Percentiles rank a stretch among this genome's conserved stretches.
Evolutionary conservation across 805 yeast genomes (phyloP).

Genomic region (Metschnikowia vanudenii): DNA sequence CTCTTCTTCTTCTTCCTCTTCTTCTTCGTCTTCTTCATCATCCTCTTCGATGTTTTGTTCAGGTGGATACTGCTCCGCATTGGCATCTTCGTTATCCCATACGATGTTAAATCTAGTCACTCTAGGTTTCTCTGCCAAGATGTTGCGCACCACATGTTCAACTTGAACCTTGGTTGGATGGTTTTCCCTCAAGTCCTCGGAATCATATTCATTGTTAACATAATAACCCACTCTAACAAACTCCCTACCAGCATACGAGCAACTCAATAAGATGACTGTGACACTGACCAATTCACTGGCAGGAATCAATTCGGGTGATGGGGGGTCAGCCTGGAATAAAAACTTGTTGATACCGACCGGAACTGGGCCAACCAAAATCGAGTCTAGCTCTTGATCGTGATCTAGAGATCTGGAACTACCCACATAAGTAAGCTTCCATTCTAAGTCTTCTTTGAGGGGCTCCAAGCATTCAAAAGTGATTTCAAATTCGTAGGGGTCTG

Average conservation of each 20-base stretch:
- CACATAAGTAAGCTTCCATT: conserved; percentile 96
- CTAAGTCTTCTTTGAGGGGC: conserved; percentile 86
- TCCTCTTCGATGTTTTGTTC: conserved; percentile 59
- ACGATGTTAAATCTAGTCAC: conserved; percentile 96
- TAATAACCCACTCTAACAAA: conserved; percentile 97
- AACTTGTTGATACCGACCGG: conserved; percentile 97
- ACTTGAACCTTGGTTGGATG: conserved; percentile 94
- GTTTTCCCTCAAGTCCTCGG: conserved; percentile 87
- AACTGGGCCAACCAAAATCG: conserved; percentile 96
- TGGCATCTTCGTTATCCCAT: conserved; percentile 80
- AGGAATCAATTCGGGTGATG: conserved; percentile 92
- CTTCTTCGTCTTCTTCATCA: conserved; percentile 32
- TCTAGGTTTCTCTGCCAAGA: conserved; percentile 94
- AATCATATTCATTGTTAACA: conserved; percentile 94
- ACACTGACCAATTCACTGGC: conserved; percentile 94
- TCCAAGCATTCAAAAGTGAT: conserved; percentile 97
- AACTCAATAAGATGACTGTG: conserved; percentile 87
- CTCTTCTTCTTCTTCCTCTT: conserved; percentile 25
- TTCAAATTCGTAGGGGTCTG: conserved; percentile 93
- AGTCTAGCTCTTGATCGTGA: conserved; percentile 95
- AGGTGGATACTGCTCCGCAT: conserved; percentile 71
- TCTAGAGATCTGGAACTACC: conserved; percentile 93
- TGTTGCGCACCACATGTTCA: conserved; percentile 90
- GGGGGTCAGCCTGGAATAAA: conserved; percentile 92
- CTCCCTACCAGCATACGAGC: conserved; percentile 90